These are phyloP conservation scores for Monosporozyma unispora DNA, from an alignment of 805 yeast species.

Conservation along the genomic window DNA sequence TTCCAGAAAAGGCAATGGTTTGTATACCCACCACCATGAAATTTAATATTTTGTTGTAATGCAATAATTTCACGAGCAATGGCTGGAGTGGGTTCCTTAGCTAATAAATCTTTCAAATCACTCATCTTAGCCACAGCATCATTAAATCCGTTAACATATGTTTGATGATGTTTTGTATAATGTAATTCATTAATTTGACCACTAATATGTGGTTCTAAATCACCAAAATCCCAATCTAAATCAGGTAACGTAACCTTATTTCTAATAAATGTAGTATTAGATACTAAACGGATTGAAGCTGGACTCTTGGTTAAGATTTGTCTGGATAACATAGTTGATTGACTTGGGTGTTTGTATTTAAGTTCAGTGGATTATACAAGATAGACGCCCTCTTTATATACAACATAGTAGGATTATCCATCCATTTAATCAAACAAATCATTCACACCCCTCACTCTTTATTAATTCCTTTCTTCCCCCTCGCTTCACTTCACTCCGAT, in stretches of 20 bases:
- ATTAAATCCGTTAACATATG: constrained; percentile 82
- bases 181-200: constrained; percentile 82
- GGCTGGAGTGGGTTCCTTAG: constrained; percentile 40
- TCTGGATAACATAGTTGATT: constrained; percentile 6
- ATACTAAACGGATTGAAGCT: background rate
- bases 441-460: background rate
- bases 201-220: constrained; percentile 77
- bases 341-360: too few species aligned
- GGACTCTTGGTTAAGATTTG: background rate
- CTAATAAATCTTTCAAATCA: constrained; percentile 53
- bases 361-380: too few species aligned
- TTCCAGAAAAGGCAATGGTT: constrained; percentile 87
- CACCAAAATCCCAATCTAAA: constrained; percentile 74
- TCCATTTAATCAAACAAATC: too few species aligned
- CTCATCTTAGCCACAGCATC: constrained; percentile 63
- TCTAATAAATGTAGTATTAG: constrained; percentile 27
- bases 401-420: too few species aligned
- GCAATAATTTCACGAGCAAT: constrained; percentile 32
- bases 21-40: constrained; percentile 87
- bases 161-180: constrained; percentile 86
- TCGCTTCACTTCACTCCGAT: background rate
- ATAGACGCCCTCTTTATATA: too few species aligned
- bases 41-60: constrained; percentile 68
- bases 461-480: background rate
- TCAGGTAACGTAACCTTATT: constrained; percentile 71